Evolutionary conservation across 768 basidiomycete species (phyloP).

Genomic region (Leccinellum rugosiceps): DNA sequence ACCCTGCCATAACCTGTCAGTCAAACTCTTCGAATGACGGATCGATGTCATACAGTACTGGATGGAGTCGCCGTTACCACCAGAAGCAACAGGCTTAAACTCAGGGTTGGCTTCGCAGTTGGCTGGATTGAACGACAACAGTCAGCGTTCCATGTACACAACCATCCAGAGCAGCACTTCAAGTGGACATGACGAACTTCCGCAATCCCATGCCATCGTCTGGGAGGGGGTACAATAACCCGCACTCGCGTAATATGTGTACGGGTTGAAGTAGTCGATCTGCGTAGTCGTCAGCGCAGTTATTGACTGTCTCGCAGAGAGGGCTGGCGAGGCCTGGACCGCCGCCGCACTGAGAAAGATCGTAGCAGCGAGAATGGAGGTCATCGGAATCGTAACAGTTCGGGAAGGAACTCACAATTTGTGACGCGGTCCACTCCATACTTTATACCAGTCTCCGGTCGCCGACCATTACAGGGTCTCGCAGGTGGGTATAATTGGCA

Average conservation of each 20-base stretch:
- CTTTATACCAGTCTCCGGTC: background rate
- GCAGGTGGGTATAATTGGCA: background rate
- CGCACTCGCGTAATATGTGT: slow-evolving; percentile 48
- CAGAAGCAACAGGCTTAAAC: slow-evolving; percentile 48
- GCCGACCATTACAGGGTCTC: background rate
- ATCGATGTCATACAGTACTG: slow-evolving; percentile 41
- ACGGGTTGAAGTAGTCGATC: slow-evolving; percentile 44
- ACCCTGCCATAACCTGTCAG: too few species aligned
- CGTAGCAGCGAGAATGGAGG: slow-evolving; percentile 12
- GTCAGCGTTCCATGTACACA: background rate
- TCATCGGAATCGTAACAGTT: slow-evolving; percentile 11
- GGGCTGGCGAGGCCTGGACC: slow-evolving; percentile 24
- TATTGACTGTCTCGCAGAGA: slow-evolving; percentile 37
- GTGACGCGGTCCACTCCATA: background rate
- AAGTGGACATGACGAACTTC: slow-evolving; percentile 21
- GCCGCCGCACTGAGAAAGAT: slow-evolving; percentile 12
- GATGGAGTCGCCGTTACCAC: slow-evolving; percentile 41
- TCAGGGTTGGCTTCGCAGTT: slow-evolving; percentile 46
- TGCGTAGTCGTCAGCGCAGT: slow-evolving; percentile 38
- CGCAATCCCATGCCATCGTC: slow-evolving; percentile 54
- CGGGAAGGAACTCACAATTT: background rate
- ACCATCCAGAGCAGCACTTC: background rate
- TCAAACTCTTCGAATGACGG: background rate
- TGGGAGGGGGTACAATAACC: slow-evolving; percentile 45
- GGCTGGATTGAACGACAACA: background rate